Evolutionary conservation across 805 yeast genomes (phyloP), one percentile per base, ranked within the genome.

Genomic region (Saccharomycopsis javanensis): DNA sequence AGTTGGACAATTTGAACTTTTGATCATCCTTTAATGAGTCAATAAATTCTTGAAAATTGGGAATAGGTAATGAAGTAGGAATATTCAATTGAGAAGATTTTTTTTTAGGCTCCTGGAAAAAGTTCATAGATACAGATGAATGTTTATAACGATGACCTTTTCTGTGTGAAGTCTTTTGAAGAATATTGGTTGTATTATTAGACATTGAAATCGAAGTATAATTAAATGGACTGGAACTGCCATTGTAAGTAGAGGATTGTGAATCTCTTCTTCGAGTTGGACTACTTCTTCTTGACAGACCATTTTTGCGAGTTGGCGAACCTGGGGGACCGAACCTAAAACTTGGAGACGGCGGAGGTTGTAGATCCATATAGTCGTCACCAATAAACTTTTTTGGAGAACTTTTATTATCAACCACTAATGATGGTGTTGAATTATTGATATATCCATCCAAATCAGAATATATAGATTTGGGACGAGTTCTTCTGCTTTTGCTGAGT

Each of bases 101-200:
- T 7, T 42, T 42, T 15, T 90, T 86, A 1, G 97, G 96, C 66
- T 92, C 97, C 69, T 88, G 96, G 68, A 94, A 92, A 68, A 92
- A 79, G 69, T 92, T 91, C 94, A 92, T 86, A 4, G 96, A 89
- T 5, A 92, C 96, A 7, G 97, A 90, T 2, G 97, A 90, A 69
- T 92, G 98, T 68, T 92, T 92, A 68, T 92, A 92, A 64, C 92
- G 79, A 70, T 92, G 99, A 5, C 99, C 99, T 64, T 91, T 82
- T 75, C 99, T 83, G 64, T 83, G 88, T 0, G 86, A 82, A 0
- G 89, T 80, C 65, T 74, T 67, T n/a, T 68, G 65, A 54, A 67
- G 66, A 34, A 69, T 31, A 61, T 59, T 10, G 67, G 64, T 64
- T 4, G 27, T 42, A 15, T 66, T 60, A 16, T 64, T 54, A 56